These are phyloP conservation scores for Tripterygium wilfordii DNA, from an alignment of 177 flowering plant species.

Conservation along the genomic window DNA sequence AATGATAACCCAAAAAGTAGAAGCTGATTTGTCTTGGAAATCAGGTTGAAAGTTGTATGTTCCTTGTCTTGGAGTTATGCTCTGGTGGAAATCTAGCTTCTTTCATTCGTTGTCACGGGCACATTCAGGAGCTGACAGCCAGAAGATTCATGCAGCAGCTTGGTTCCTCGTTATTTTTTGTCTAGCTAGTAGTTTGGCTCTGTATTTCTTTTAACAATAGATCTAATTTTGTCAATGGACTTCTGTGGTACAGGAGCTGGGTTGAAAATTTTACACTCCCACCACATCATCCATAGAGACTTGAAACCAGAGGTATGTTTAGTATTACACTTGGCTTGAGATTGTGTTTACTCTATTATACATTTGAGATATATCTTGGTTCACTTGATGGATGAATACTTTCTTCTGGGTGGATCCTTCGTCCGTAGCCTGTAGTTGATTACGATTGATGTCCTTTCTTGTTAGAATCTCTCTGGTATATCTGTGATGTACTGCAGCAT, in stretches of 20 bases:
- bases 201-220: neutral
- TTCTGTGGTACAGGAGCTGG: conserved; percentile 49
- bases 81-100: conserved; percentile 56
- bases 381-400: too few species aligned
- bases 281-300: conserved; percentile 63
- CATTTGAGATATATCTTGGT: too few species aligned
- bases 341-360: too few species aligned
- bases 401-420: too few species aligned
- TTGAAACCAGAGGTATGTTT: conserved; percentile 64
- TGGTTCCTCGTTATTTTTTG: conserved; percentile 36
- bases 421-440: too few species aligned
- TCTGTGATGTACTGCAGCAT: too few species aligned
- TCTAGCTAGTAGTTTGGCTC: neutral
- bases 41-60: conserved; percentile 45
- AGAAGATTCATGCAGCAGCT: conserved; percentile 57
- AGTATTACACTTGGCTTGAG: neutral
- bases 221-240: neutral
- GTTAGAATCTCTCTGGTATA: too few species aligned
- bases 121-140: conserved; percentile 44
- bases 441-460: too few species aligned
- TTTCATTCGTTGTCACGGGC: conserved; percentile 49
- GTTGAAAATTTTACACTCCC: conserved; percentile 42
- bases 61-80: conserved; percentile 63
- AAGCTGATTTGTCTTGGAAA: conserved; percentile 7
- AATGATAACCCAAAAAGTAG: neutral